Evolutionary conservation across 106 monocot genomes (phyloP), one percentile per base, ranked within the genome.

Genomic region (Acorus calamus): DNA sequence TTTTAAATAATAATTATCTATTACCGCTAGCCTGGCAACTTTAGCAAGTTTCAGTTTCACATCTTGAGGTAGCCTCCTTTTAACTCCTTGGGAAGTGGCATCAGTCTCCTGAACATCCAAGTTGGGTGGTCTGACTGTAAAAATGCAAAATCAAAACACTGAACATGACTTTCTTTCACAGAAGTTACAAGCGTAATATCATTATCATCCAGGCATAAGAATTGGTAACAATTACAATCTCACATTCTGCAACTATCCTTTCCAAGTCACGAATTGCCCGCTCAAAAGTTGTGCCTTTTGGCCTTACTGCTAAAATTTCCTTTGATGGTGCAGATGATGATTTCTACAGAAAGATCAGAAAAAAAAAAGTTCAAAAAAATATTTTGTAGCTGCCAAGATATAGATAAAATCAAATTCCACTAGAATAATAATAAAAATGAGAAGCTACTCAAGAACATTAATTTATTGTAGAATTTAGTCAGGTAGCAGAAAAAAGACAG

Each of bases 21-120:
- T 41, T 94, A 96, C 94, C 76, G 94, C 84, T 69, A 96, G 56
- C 75, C 94, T 82, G 71, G 94, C 94, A 77, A 96, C 94, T 87
- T 90, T 96, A 59, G 94, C 94, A 62, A 96, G 87, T 74, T 79
- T 96, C 62, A 76, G 80, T 48, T 96, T 96, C 12, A 91, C 80
- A 74, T 96, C 94, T 67, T 72, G 81, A 62, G 94, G 94, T 60
- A 96, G 73, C 61, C 94, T 84, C 71, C 89, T 90, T 70, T 87
- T 90, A 66, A 87, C 71, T 60, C 48, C 71, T 69, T 80, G 84
- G 55, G 65, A 69, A 57, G 75, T 69, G 70, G 81, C 45, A 74
- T 96, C 90, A 41, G 46, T 63, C 66, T 83, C 87, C 52, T 77
- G 82, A 59, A 80, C 42, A 69, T 77, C 79, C 70, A 76, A 46